Evolutionary conservation across 2,329 filamentous ascomycete genomes (phyloP).

Genomic region (Tolypocladium sp.): DNA sequence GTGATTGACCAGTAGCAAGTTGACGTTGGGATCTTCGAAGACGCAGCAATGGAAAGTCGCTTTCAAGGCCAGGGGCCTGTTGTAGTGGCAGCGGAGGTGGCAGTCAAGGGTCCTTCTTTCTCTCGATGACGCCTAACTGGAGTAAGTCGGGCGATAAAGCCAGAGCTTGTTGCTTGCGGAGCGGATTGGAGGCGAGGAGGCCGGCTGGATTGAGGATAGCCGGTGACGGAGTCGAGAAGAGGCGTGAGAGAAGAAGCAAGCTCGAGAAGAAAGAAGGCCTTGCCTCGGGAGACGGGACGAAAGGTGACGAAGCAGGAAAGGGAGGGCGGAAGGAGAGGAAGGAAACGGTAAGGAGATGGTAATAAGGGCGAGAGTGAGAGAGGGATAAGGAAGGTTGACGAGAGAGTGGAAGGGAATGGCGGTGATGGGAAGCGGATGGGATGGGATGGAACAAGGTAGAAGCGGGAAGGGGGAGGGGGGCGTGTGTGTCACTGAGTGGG

Average conservation of each 20-base stretch:
- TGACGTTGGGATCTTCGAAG: neutral
- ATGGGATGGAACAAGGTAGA: conserved; percentile 23
- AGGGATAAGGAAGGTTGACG: conserved; percentile 9
- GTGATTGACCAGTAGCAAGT: neutral
- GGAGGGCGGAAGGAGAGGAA: conserved; percentile 16
- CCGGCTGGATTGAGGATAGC: conserved; percentile 11
- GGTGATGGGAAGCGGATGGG: conserved; percentile 24
- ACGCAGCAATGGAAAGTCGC: neutral
- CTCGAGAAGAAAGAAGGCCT: conserved; percentile 26
- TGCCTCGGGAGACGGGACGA: conserved; percentile 13
- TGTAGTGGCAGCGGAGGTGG: neutral
- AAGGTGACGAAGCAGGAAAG: conserved; percentile 7
- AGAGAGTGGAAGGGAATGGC: conserved; percentile 19
- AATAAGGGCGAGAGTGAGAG: conserved; percentile 14
- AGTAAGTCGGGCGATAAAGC: conserved; percentile 9
- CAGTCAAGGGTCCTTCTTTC: conserved; percentile 18
- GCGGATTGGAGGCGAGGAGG: conserved; percentile 7
- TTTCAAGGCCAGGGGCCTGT: neutral
- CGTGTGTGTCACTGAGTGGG: conserved; percentile 16
- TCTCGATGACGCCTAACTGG: conserved; percentile 16
- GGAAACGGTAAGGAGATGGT: conserved; percentile 14
- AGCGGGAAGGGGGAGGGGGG: conserved; percentile 15
- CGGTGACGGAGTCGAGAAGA: neutral
- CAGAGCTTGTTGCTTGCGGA: conserved; percentile 10
- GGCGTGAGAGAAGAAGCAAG: conserved; percentile 13